These are phyloP conservation scores for Talaromyces sp. DNA, from an alignment of 2,329 filamentous ascomycete genomes.

Conservation along the genomic window DNA sequence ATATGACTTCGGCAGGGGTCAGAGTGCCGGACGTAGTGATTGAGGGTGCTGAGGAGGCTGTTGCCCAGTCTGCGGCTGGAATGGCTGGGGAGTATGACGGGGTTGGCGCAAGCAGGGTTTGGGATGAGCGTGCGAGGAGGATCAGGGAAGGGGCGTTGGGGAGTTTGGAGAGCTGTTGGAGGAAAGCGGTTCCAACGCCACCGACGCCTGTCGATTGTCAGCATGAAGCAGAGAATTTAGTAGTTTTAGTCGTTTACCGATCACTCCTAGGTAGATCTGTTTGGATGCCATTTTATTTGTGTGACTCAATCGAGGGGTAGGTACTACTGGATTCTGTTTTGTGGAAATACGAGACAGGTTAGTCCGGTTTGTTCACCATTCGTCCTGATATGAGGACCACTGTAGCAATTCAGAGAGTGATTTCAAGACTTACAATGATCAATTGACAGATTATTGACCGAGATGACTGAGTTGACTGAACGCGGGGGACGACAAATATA, in stretches of 20 bases:
- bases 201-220: constrained; percentile 64
- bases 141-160: constrained; percentile 70
- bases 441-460: not conserved
- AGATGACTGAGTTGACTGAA: not conserved
- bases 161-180: constrained; percentile 72
- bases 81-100: constrained; percentile 64
- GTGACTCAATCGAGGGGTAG: constrained; percentile 7
- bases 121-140: constrained; percentile 82
- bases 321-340: not conserved
- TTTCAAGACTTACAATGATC: not conserved
- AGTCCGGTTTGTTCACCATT: not conserved
- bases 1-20: constrained; percentile 65
- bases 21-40: constrained; percentile 52
- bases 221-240: not conserved
- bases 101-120: constrained; percentile 70
- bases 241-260: constrained; percentile 31
- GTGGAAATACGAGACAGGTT: not conserved
- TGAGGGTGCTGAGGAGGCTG: constrained; percentile 59
- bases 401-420: not conserved
- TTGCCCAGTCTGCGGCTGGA: constrained; percentile 55
- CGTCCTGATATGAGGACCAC: too few species aligned
- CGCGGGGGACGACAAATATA: not conserved
- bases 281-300: constrained; percentile 29
- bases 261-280: constrained; percentile 43
- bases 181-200: constrained; percentile 88